These are phyloP conservation scores for Auricularia sp. DNA, from an alignment of 768 basidiomycete genomes.

Conservation along the genomic window DNA sequence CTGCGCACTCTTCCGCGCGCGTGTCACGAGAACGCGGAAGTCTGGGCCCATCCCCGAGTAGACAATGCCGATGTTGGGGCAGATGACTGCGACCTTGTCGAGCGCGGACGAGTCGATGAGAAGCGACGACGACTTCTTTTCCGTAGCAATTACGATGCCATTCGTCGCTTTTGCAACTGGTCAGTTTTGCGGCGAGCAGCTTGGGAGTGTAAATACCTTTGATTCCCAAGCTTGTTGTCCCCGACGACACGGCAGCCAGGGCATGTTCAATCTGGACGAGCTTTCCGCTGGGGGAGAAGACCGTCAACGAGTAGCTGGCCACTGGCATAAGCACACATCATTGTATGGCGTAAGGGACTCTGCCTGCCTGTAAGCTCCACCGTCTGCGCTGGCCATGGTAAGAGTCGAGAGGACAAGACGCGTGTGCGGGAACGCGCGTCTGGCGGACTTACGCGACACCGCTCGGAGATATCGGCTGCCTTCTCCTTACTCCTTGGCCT, in stretches of 20 bases:
- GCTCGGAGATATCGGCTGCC: too few relatives aligned
- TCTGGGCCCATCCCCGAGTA: conserved; percentile 99
- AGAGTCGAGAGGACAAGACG: conserved; percentile 7
- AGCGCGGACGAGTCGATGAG: conserved; percentile 97
- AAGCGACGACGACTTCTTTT: conserved; percentile 97
- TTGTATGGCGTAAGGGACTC: conserved; percentile 12
- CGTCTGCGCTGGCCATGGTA: conserved; percentile 71
- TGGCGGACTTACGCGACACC: not conserved
- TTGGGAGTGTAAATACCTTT: conserved; percentile 57
- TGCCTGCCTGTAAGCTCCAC: conserved; percentile 64
- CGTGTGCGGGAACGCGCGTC: not conserved
- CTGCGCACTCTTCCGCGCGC: conserved; percentile 95
- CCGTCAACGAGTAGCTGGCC: conserved; percentile 91
- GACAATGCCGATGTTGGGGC: conserved; percentile 98
- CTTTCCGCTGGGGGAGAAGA: conserved; percentile 98
- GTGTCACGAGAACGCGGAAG: conserved; percentile 87
- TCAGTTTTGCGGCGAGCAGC: not conserved
- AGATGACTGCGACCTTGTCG: conserved; percentile 94
- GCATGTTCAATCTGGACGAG: conserved; percentile 99
- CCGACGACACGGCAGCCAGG: conserved; percentile 87
- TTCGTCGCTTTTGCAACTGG: conserved; percentile 67
- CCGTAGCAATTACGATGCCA: conserved; percentile 97
- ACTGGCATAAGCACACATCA: not conserved
- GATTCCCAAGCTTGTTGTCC: conserved; percentile 95
- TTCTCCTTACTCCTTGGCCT: too few relatives aligned